Percentiles rank a stretch among this genome's conserved stretches.
Conservation (phyloP, 208 protist species). For the Leishmania gerbilli region DNA sequence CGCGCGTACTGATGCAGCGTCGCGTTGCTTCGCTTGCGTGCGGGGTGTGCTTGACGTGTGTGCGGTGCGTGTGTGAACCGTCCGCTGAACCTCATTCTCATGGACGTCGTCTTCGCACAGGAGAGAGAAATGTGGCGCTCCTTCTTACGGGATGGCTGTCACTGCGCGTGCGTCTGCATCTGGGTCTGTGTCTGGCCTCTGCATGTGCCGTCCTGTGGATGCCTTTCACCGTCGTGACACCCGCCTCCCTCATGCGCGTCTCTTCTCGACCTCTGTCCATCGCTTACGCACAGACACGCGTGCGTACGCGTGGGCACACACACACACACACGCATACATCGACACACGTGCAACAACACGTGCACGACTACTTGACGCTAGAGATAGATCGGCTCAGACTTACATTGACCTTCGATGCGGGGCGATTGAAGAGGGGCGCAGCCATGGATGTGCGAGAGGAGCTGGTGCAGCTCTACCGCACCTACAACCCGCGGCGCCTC, state of each 20-base stretch:
- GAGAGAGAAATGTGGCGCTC: no score
- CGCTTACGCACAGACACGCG: background rate
- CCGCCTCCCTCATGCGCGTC: background rate
- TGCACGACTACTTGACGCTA: background rate
- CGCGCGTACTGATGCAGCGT: background rate
- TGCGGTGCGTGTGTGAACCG: no score
- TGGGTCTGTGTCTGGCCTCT: background rate
- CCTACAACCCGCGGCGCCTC: constrained; percentile 63
- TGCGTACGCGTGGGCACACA: background rate
- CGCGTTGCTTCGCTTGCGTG: background rate
- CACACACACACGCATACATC: background rate
- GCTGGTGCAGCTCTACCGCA: constrained; percentile 48
- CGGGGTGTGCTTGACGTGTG: background rate
- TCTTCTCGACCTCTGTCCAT: background rate
- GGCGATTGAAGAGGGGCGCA: background rate
- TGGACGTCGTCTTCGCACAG: no score
- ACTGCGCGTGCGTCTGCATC: background rate
- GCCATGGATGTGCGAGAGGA: constrained; percentile 46
- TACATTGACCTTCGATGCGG: background rate
- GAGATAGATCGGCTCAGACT: background rate
- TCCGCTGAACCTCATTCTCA: no score
- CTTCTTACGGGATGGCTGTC: background rate
- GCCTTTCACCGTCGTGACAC: background rate
- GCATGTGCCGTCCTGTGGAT: background rate
- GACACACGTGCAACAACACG: background rate